These are phyloP conservation scores for Schizophyllum amplum DNA, from an alignment of 1,284 basidiomycete genomes.

Conservation along the genomic window DNA sequence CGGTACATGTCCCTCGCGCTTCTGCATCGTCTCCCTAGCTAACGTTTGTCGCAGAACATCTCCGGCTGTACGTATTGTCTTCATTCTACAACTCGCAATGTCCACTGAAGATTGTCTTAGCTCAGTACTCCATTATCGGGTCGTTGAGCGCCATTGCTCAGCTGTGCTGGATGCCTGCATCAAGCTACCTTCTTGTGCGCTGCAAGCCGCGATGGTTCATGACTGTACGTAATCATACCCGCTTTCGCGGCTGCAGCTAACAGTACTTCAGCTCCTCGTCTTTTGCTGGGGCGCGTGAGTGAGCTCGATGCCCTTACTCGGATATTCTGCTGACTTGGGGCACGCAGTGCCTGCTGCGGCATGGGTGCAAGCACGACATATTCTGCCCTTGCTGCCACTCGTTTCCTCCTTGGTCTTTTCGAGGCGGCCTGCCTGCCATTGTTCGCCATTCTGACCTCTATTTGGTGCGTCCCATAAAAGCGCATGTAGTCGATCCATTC, in stretches of 20 bases:
- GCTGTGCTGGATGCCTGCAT: slow-evolving; percentile 13
- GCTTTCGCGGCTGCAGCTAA: neutral
- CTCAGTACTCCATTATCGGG: slow-evolving; percentile 1
- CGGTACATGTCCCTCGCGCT: slow-evolving; percentile 1
- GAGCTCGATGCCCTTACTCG: neutral
- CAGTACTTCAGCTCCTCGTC: slow-evolving; percentile 5
- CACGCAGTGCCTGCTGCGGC: slow-evolving; percentile 8
- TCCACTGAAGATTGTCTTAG: neutral
- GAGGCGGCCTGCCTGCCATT: slow-evolving; percentile 14
- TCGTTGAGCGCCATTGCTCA: slow-evolving; percentile 14
- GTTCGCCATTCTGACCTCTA: slow-evolving; percentile 12
- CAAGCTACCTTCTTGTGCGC: slow-evolving; percentile 13
- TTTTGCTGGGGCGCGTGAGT: slow-evolving; percentile 11
- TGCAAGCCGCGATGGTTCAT: slow-evolving; percentile 10
- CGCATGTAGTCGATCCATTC: neutral
- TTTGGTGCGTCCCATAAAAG: slow-evolving; percentile 8
- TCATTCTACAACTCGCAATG: neutral
- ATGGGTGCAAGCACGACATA: slow-evolving; percentile 12
- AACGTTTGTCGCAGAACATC: neutral
- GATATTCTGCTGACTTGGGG: neutral
- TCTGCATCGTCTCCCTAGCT: neutral
- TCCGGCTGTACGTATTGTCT: neutral
- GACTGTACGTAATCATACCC: slow-evolving; percentile 5
- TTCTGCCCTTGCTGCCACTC: slow-evolving; percentile 6
- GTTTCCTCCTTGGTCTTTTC: slow-evolving; percentile 14